A percentile compares a stretch with the other conserved stretches of the same genome.
phyloP scores from a whole-genome alignment of 805 yeast genomes.

The Ogataea trehaloabstinens region DNA sequence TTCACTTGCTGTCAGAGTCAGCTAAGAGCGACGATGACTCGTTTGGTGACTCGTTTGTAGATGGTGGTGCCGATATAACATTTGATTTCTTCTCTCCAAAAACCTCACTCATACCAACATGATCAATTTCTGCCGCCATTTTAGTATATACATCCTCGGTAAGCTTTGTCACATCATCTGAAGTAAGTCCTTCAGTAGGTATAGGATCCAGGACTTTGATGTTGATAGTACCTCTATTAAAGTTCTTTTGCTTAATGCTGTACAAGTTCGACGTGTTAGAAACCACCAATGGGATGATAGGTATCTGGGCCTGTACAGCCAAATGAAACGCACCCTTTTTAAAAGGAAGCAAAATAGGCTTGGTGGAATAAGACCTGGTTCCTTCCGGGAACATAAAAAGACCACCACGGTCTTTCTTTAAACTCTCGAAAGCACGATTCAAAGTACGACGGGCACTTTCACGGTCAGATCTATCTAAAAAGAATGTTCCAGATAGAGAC shows the following conservation, averaged over 20 bases:
- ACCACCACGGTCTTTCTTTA: slow-evolving; percentile 65
- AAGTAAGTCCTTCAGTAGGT: slow-evolving; percentile 62
- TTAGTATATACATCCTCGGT: slow-evolving; percentile 50
- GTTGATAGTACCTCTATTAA: slow-evolving; percentile 72
- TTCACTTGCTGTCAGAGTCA: background rate
- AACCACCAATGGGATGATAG: slow-evolving; percentile 84
- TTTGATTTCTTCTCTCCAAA: slow-evolving; percentile 18
- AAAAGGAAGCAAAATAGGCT: slow-evolving; percentile 75
- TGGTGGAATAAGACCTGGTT: slow-evolving; percentile 76
- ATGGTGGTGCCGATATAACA: slow-evolving; percentile 1
- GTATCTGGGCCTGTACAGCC: slow-evolving; percentile 89
- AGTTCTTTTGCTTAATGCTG: slow-evolving; percentile 57
- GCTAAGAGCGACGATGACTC: slow-evolving; percentile 6
- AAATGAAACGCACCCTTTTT: slow-evolving; percentile 98
- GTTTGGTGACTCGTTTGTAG: background rate
- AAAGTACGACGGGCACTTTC: slow-evolving; percentile 74
- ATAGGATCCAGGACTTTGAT: slow-evolving; percentile 83
- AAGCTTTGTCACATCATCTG: slow-evolving; percentile 67
- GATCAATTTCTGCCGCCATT: slow-evolving; percentile 49
- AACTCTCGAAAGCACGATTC: slow-evolving; percentile 59
- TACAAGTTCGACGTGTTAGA: slow-evolving; percentile 79
- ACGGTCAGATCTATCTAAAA: slow-evolving; percentile 78
- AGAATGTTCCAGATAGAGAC: slow-evolving; percentile 86
- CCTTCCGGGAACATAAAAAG: slow-evolving; percentile 97
- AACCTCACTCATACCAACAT: slow-evolving; percentile 43